These are phyloP conservation scores for Nannochloropsis salina DNA, from an alignment of 108 stramenopile genomes.

Conservation along the genomic window DNA sequence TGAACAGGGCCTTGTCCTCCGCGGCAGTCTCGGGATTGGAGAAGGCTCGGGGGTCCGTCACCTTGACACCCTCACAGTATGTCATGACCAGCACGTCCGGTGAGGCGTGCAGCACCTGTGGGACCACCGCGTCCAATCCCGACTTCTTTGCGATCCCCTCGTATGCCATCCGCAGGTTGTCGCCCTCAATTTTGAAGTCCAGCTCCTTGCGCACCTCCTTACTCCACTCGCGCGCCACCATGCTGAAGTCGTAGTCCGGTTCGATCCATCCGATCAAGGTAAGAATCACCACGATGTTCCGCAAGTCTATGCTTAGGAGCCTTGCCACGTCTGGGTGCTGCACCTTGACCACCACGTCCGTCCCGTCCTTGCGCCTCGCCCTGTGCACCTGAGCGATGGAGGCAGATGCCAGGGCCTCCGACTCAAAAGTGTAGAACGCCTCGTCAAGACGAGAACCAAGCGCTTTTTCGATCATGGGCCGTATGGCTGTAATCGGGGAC, in stretches of 20 bases:
- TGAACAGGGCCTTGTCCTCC: constrained; percentile 28
- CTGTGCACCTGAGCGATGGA: constrained; percentile 87
- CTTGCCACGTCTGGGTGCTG: constrained; percentile 36
- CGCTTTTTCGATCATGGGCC: constrained; percentile 70
- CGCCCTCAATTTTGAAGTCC: constrained; percentile 36
- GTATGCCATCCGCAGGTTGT: constrained; percentile 25
- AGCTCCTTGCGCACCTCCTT: constrained; percentile 36
- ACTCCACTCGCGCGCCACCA: constrained; percentile 33
- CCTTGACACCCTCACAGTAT: constrained; percentile 44
- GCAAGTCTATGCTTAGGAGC: constrained; percentile 37
- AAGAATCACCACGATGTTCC: constrained; percentile 29
- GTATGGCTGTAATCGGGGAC: constrained; percentile 34
- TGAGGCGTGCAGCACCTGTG: background rate
- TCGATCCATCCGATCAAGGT: constrained; percentile 39
- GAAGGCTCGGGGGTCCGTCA: constrained; percentile 29
- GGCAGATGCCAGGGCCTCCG: constrained; percentile 77
- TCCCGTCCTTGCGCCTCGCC: constrained; percentile 67
- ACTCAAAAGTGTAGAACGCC: constrained; percentile 68
- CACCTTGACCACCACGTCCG: constrained; percentile 71
- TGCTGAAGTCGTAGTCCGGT: constrained; percentile 38
- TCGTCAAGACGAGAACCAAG: constrained; percentile 61
- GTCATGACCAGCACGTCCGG: constrained; percentile 42
- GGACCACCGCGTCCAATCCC: background rate
- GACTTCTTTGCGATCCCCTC: constrained; percentile 24
- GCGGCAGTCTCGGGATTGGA: background rate